These are phyloP conservation scores for Hamiltosporidium tvaerminnensis DNA, from an alignment of 371 early-diverging fungal species.

Conservation along the genomic window DNA sequence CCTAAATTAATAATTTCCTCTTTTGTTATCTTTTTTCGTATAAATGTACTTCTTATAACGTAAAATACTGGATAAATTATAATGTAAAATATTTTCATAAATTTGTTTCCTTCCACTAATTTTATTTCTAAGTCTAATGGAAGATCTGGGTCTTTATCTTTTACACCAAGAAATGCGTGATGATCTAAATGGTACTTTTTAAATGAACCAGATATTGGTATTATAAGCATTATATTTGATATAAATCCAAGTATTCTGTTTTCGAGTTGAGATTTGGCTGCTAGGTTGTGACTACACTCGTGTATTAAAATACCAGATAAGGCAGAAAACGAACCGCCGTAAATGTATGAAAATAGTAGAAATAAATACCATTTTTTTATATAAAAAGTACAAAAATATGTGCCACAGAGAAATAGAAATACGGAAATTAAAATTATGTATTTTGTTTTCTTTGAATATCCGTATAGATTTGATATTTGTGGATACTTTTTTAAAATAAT, in stretches of 20 bases:
- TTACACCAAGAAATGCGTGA: slow-evolving; percentile 79
- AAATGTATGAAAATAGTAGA: slow-evolving; percentile 4
- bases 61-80: slow-evolving; percentile 72
- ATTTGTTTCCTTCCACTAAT: slow-evolving; percentile 55
- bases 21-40: slow-evolving; percentile 58
- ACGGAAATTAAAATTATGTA: background rate
- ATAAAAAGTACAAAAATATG: background rate
- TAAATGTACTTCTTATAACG: slow-evolving; percentile 65
- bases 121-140: slow-evolving; percentile 68
- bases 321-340: slow-evolving; percentile 58
- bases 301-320: slow-evolving; percentile 58
- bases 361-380: background rate
- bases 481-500: slow-evolving; percentile 5
- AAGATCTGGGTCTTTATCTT: slow-evolving; percentile 78
- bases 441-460: background rate
- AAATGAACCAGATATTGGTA: slow-evolving; percentile 63
- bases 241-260: slow-evolving; percentile 66
- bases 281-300: slow-evolving; percentile 70
- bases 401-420: background rate
- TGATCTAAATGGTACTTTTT: slow-evolving; percentile 82
- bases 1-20: slow-evolving; percentile 65
- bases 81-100: slow-evolving; percentile 63
- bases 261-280: slow-evolving; percentile 56
- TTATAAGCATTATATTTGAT: slow-evolving; percentile 60
- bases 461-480: slow-evolving; percentile 8